Percentiles rank a stretch among this genome's conserved stretches.
These are phyloP conservation scores for Cystobasidiaceae sp. DNA, from an alignment of 1,284 basidiomycete genomes.

Conservation along the genomic window DNA sequence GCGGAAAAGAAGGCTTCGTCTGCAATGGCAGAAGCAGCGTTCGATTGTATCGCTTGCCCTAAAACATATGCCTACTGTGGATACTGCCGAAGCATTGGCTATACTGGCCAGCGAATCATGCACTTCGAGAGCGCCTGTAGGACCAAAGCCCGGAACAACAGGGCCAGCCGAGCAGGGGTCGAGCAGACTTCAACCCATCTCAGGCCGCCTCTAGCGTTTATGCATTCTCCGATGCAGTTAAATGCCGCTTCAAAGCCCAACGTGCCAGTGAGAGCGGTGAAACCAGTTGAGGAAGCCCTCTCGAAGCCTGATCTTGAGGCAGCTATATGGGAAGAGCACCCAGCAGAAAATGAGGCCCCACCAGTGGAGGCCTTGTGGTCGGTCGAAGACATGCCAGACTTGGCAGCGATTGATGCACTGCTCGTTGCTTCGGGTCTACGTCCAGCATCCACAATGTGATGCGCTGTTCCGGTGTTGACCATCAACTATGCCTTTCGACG, in stretches of 20 bases:
- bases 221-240: background rate
- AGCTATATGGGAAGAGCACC: background rate
- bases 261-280: no score
- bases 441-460: background rate
- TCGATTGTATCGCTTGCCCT: background rate
- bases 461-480: background rate
- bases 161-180: no score
- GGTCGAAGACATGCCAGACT: background rate
- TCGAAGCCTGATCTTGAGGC: no score
- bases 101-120: background rate
- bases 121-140: slow-evolving; percentile 8
- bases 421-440: background rate
- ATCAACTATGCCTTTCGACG: slow-evolving; percentile 2
- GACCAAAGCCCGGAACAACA: background rate
- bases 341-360: background rate
- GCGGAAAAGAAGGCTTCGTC: no score
- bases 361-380: background rate
- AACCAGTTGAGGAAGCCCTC: no score
- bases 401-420: background rate
- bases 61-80: background rate
- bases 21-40: background rate
- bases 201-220: background rate
- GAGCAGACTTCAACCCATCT: background rate
- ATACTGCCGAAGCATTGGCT: background rate
- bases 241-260: no score